A percentile compares a stretch with the other conserved stretches of the same genome.
Conservation (phyloP, 2,329 filamentous ascomycete species). For the Xylariaceae sp. region DNA sequence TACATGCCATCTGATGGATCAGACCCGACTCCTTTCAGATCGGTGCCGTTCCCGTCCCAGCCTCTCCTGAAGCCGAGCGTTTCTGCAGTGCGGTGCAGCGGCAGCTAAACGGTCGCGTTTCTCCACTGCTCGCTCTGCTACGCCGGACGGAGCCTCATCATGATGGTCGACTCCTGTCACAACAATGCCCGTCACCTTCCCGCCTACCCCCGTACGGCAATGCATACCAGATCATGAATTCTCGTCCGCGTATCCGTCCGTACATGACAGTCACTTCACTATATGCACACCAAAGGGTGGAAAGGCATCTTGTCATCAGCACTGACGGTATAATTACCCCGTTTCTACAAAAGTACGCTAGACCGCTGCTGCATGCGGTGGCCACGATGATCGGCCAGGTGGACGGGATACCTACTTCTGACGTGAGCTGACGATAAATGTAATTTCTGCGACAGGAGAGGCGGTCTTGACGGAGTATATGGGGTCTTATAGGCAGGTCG, state of each 20-base stretch:
- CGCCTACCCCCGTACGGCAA: background rate
- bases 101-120: background rate
- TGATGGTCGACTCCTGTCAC: background rate
- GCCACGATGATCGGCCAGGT: background rate
- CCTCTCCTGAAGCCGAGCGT: background rate
- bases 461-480: too few species aligned
- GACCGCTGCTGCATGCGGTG: background rate
- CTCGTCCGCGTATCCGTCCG: too few species aligned
- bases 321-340: background rate
- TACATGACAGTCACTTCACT: too few species aligned
- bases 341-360: background rate
- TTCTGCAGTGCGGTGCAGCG: background rate
- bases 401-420: background rate
- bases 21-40: background rate
- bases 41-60: conserved; percentile 7
- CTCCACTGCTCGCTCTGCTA: background rate
- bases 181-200: background rate
- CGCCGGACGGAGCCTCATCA: background rate
- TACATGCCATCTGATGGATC: background rate
- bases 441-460: background rate
- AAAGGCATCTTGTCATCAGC: too few species aligned
- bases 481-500: background rate
- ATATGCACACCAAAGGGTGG: too few species aligned
- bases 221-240: background rate
- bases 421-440: background rate